Conservation (phyloP, 2,329 filamentous ascomycete species). For the Arthrocladium fulminans region DNA sequence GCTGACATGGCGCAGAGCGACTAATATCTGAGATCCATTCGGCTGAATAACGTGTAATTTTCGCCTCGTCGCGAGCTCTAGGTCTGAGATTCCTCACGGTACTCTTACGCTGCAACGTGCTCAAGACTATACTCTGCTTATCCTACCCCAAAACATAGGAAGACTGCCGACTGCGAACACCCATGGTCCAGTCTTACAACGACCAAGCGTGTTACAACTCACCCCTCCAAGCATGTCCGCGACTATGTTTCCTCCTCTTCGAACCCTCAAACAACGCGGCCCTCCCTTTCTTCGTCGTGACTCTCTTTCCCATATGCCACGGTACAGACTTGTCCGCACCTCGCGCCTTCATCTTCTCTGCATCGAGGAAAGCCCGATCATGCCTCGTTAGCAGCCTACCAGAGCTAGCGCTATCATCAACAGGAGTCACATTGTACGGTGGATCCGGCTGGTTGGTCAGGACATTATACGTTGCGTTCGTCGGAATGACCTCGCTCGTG, state of each 20-base stretch:
- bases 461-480: constrained; percentile 7
- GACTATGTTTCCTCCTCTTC: not conserved
- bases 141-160: too few species aligned
- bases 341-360: not conserved
- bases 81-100: too few species aligned
- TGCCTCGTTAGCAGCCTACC: constrained; percentile 1
- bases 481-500: constrained; percentile 15
- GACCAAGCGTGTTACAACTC: too few species aligned
- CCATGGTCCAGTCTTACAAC: too few species aligned
- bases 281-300: not conserved
- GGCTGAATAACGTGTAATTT: too few species aligned
- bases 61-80: too few species aligned
- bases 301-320: not conserved
- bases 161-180: too few species aligned
- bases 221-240: not conserved
- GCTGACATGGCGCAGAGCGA: too few species aligned
- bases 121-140: too few species aligned
- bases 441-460: constrained; percentile 5
- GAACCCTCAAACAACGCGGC: not conserved
- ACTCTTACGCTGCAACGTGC: too few species aligned
- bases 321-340: not conserved
- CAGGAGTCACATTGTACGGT: constrained; percentile 5
- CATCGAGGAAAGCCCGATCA: not conserved
- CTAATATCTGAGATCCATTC: too few species aligned
- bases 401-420: not conserved